Conservation (phyloP, 352 stramenopile genomes). For the Halophytophthora batemanensis region DNA sequence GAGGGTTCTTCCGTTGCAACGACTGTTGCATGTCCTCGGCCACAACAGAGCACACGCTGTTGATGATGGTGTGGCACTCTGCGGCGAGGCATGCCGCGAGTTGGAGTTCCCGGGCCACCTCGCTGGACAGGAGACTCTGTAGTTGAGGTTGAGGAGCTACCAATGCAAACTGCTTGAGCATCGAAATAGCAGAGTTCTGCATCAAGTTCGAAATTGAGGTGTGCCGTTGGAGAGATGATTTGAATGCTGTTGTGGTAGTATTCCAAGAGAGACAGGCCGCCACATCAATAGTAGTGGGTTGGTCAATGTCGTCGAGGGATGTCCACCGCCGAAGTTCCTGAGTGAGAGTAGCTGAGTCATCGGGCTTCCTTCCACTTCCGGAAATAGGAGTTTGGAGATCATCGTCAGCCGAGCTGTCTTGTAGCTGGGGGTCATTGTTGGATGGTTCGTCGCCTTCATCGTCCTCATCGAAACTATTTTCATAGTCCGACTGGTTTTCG, state of each 20-base stretch:
- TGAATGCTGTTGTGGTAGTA: constrained; percentile 8
- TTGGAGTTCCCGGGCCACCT: constrained; percentile 20
- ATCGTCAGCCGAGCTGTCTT: not conserved
- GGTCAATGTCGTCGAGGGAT: constrained; percentile 22
- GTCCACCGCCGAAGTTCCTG: constrained; percentile 26
- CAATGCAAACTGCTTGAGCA: constrained; percentile 32
- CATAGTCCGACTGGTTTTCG: constrained; percentile 30
- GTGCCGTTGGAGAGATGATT: constrained; percentile 8
- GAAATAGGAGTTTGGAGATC: constrained; percentile 6
- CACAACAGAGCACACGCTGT: constrained; percentile 16
- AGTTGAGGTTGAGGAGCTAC: constrained; percentile 13
- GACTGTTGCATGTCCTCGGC: constrained; percentile 13
- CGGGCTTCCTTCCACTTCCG: constrained; percentile 3
- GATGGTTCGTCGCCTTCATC: constrained; percentile 4
- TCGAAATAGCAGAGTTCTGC: constrained; percentile 23
- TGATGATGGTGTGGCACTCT: constrained; percentile 16
- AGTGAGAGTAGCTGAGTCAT: constrained; percentile 17
- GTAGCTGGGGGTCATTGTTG: constrained; percentile 1
- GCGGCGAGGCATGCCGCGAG: constrained; percentile 16
- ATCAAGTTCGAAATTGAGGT: constrained; percentile 19
- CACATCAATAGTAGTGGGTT: constrained; percentile 13
- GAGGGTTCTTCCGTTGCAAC: constrained; percentile 25
- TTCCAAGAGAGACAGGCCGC: constrained; percentile 20
- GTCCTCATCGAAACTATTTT: constrained; percentile 55
- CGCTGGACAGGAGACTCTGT: constrained; percentile 20